Conservation (phyloP, 441 rosid genomes). For the Erodium moschatum region DNA sequence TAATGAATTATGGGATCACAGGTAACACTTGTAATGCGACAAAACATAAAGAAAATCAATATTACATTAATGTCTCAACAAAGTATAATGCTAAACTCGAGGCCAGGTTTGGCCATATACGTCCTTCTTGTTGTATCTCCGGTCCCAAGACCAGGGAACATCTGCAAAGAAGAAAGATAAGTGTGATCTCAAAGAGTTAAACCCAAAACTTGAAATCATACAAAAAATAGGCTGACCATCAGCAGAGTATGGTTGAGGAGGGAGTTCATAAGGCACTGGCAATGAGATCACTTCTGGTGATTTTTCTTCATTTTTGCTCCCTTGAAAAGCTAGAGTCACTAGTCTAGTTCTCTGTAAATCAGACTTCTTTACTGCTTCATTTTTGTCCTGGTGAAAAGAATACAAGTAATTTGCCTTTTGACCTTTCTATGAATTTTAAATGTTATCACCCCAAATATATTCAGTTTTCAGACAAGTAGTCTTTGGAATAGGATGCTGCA, state of each 20-base stretch:
- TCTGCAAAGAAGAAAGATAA: conserved; percentile 35
- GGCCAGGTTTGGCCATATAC: conserved; percentile 92
- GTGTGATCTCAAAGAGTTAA: not conserved
- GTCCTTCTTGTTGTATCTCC: conserved; percentile 60
- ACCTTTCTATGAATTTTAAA: no score
- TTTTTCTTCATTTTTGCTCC: conserved; percentile 27
- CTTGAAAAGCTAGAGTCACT: conserved; percentile 62
- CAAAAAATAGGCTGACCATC: conserved; percentile 43
- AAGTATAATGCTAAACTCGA: conserved; percentile 27
- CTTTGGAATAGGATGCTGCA: not conserved
- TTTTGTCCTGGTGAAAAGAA: conserved; percentile 23
- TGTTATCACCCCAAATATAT: no score
- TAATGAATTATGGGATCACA: no score
- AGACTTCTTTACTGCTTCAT: conserved; percentile 17
- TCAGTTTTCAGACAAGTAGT: no score
- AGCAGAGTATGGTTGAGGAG: conserved; percentile 57
- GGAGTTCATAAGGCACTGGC: conserved; percentile 79
- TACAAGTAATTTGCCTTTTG: not conserved
- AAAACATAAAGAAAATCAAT: no score
- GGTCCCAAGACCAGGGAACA: conserved; percentile 92
- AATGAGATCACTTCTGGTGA: conserved; percentile 42
- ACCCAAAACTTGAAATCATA: no score
- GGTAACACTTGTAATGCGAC: no score
- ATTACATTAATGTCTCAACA: no score
- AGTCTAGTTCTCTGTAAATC: conserved; percentile 31